Base-by-base conservation (phyloP, 2,329 filamentous ascomycete genomes). In the Capronia coronata region DNA sequence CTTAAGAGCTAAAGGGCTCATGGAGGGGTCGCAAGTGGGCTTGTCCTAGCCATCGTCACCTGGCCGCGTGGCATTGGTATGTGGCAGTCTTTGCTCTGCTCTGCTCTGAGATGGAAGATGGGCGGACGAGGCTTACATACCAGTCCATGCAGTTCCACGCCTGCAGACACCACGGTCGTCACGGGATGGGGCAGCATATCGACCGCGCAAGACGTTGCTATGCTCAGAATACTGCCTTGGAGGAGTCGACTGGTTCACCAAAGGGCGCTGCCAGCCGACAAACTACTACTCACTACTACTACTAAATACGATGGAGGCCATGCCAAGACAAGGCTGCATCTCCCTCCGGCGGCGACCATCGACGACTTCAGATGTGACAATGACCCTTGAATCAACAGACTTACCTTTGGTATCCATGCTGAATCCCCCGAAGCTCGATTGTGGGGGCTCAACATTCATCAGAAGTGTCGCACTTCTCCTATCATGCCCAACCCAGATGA, bases 391-490 rank as follows among this genome's bases (percentile, higher is more conserved):
- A 6, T 19, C 18, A 8, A 16, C 34, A 8, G 34, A 3, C 8
- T 18, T 9, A 7, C 18, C 30, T 34, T 10, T 34, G 8, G 8
- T 34, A 13, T 6, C n/a, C 6, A 13, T 34, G 10, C 6, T 16
- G 13, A 34, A 13, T 41, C 19, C 11, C 14, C 19, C 23, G 21
- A 25, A 19, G 13, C 39, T 19, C 21, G 32, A 14, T 30, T 32
- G n/a, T 8, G 4, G 43, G 18, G 23, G 30, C n/a, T 13, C n/a
- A 29, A 21, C 11, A 18, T 25, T 39, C 22, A 38, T 19, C 18
- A 21, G 19, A 44, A 25, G 30, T 29, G 45, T 44, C 55, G 58
- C 54, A 47, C 56, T 60, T 60, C 58, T 60, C 58, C 58, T 60
- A 57, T 56, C 54, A 38, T 39, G 9, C 14, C n/a, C 21, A 19